Percentiles rank a stretch among this genome's conserved stretches.
Evolutionary conservation across 106 monocot genomes (phyloP).

Genomic region (Cymbidium sinense): DNA sequence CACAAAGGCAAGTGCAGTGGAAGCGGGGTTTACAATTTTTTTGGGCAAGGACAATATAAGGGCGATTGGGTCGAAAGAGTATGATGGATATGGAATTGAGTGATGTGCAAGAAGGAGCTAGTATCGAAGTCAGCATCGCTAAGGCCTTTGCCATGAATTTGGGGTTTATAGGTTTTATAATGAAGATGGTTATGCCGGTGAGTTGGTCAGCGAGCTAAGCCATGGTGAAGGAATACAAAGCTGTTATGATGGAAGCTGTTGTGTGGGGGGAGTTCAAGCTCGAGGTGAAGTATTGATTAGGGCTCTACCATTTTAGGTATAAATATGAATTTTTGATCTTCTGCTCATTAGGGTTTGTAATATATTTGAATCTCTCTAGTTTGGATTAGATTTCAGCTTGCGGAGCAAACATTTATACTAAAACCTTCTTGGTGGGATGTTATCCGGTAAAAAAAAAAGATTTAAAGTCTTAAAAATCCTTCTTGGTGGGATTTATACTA

Average conservation of each 20-base stretch:
- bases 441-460: too few relatives aligned
- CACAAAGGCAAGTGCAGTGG: conserved; percentile 38
- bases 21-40: conserved; percentile 45
- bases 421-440: too few relatives aligned
- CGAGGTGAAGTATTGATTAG: conserved; percentile 49
- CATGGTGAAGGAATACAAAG: conserved; percentile 44
- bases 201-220: conserved; percentile 53
- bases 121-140: conserved; percentile 35
- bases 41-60: conserved; percentile 38
- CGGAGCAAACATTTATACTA: too few relatives aligned
- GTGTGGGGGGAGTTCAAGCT: conserved; percentile 48
- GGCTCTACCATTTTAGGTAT: conserved; percentile 57
- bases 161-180: conserved; percentile 49
- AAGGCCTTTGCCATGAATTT: conserved; percentile 37
- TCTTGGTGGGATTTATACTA: too few relatives aligned
- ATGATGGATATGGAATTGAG: conserved; percentile 53
- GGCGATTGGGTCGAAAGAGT: conserved; percentile 63
- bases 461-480: too few relatives aligned
- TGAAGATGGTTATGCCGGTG: conserved; percentile 49
- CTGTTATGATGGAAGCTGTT: conserved; percentile 54
- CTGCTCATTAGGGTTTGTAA: neutral
- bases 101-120: conserved; percentile 52
- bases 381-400: neutral
- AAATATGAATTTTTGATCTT: neutral
- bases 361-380: neutral